These are phyloP conservation scores for Pyricularia pennisetigena DNA, from an alignment of 2,329 filamentous ascomycete genomes.

Conservation along the genomic window DNA sequence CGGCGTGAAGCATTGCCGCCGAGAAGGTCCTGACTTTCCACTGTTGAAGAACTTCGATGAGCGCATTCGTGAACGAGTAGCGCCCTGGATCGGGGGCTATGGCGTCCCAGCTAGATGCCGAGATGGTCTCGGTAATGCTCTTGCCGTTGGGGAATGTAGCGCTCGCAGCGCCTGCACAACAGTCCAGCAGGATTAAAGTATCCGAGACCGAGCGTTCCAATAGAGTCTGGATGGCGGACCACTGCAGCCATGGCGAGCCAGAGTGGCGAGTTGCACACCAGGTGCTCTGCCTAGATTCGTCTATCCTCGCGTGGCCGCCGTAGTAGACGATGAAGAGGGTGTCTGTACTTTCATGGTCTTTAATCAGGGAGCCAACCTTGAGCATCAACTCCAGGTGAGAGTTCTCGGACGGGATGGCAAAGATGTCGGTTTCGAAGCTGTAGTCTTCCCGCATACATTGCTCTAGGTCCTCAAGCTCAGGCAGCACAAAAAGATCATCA, in stretches of 20 bases:
- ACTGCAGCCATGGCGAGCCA: constrained; percentile 47
- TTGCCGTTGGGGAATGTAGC: constrained; percentile 47
- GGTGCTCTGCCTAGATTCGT: constrained; percentile 48
- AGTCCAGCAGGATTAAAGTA: constrained; percentile 48
- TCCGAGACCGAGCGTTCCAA: constrained; percentile 47
- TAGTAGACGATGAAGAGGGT: constrained; percentile 51
- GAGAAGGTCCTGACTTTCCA: constrained; percentile 46
- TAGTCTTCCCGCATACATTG: constrained; percentile 45
- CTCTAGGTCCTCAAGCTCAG: constrained; percentile 46
- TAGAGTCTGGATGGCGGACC: constrained; percentile 51
- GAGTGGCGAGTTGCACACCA: constrained; percentile 47
- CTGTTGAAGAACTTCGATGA: constrained; percentile 49
- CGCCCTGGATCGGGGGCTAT: constrained; percentile 49
- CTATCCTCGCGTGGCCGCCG: constrained; percentile 49
- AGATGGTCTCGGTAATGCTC: constrained; percentile 53
- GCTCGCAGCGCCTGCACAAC: constrained; percentile 49
- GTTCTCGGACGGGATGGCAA: constrained; percentile 48
- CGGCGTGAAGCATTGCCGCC: constrained; percentile 51
- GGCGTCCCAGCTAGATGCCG: constrained; percentile 51
- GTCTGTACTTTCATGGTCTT: constrained; percentile 43
- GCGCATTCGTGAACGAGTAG: constrained; percentile 48
- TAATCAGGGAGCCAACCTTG: constrained; percentile 45
- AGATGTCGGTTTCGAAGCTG: constrained; percentile 46
- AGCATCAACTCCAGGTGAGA: constrained; percentile 49
- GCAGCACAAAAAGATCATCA: constrained; percentile 48